Base-by-base conservation (phyloP, 768 basidiomycete species). In the Fomitopsis pulvina region DNA sequence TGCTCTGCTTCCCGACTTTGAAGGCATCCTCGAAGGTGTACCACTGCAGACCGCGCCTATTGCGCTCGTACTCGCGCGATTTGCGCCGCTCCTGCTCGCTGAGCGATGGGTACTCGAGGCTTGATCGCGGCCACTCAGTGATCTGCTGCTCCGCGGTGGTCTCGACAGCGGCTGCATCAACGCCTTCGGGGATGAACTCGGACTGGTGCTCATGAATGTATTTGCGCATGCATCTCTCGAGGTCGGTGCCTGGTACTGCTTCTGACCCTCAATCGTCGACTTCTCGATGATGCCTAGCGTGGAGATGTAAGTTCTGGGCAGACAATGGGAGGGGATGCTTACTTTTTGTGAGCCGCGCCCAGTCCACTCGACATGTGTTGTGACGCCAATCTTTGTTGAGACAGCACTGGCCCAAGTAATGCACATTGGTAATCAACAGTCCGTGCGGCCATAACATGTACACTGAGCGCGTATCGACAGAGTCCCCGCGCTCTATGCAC, bases 311-410 rank as follows among this genome's bases (percentile, higher is more conserved):
- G 16, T 1, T 30, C 29, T 7, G 14, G 29, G 7, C 14, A n/a
- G 39, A 34, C 28, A 26, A 18, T 43, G 39, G 20, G 41, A 43
- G 28, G 48, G 24, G 50, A 38, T 57, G 52, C 71, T 56, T 50
- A 92, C 93, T 87, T 69, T 90, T 95, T 67, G 98, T 93, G 69
- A 97, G 68, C 91, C 93, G 58, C 92, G 78, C 39, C 94, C 94
- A 0, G 90, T 91, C 93, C 95, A 99, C 52, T 97, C 94, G 1
- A 98, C 90, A 54, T 87, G 80, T 3, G 88, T 92, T 37, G 91
- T 93, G 3, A 98, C 90, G 10, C 93, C 55, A 12, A 99, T 81
- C 51, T 77, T 81, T 5, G 87, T 87, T 21, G 84, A 78, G 45
- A 86, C 76, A 3, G 77, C 70, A 45, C 86, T 85, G 10, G 92